Evolutionary conservation across 805 yeast genomes (phyloP).

Genomic region (Starmerella apis): DNA sequence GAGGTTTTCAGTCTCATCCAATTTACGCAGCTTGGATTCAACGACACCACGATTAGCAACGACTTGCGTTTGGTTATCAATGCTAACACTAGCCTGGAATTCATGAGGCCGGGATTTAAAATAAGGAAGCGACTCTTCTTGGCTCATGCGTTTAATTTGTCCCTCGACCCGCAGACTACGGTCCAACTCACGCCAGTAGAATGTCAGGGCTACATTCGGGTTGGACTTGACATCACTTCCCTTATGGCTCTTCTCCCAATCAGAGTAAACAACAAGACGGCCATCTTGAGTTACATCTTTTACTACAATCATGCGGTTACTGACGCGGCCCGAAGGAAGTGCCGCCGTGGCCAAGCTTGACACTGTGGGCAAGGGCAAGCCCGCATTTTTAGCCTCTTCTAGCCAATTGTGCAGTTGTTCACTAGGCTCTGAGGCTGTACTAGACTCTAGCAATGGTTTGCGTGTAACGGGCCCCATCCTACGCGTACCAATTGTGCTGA

Average conservation of each 20-base stretch:
- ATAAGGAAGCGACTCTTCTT: constrained; percentile 64
- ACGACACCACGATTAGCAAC: constrained; percentile 52
- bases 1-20: constrained; percentile 51
- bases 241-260: constrained; percentile 80
- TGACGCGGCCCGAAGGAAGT: constrained; percentile 77
- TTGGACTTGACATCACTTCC: constrained; percentile 58
- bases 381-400: constrained; percentile 49
- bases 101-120: constrained; percentile 83
- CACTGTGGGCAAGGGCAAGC: constrained; percentile 66
- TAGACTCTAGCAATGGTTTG: neutral
- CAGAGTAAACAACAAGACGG: constrained; percentile 67
- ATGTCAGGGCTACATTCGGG: constrained; percentile 68
- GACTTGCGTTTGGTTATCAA: constrained; percentile 71
- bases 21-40: constrained; percentile 40
- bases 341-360: constrained; percentile 75
- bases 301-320: constrained; percentile 70
- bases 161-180: constrained; percentile 94
- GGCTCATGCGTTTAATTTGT: constrained; percentile 52
- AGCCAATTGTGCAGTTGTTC: constrained; percentile 77
- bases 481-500: neutral
- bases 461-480: neutral
- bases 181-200: constrained; percentile 84
- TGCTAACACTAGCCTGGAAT: constrained; percentile 89
- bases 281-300: constrained; percentile 80
- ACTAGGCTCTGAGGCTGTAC: constrained; percentile 32